Evolutionary conservation across 768 basidiomycete species (phyloP).

Genomic region (Tricholoma hemisulphureum): DNA sequence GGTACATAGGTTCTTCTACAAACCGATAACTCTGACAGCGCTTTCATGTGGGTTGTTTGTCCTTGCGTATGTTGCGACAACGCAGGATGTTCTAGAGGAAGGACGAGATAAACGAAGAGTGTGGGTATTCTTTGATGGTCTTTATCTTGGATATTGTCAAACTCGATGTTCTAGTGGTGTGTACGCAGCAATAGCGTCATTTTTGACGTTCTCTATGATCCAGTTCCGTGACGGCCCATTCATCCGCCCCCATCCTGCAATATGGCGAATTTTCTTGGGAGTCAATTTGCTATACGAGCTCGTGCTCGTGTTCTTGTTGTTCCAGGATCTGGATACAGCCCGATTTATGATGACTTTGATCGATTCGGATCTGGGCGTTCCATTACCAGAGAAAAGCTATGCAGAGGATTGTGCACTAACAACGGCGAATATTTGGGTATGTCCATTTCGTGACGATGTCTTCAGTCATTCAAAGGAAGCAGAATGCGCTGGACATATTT

Average conservation of each 20-base stretch:
- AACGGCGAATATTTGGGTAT: conserved; percentile 63
- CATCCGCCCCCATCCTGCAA: conserved; percentile 83
- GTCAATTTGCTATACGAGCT: conserved; percentile 84
- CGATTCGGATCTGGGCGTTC: conserved; percentile 68
- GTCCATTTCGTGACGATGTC: conserved; percentile 12
- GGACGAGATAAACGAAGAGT: conserved; percentile 78
- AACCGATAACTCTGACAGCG: conserved; percentile 76
- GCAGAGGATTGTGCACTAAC: conserved; percentile 78
- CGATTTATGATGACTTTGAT: conserved; percentile 75
- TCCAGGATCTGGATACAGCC: conserved; percentile 80
- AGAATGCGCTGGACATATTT: conserved; percentile 85
- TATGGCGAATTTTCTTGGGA: conserved; percentile 79
- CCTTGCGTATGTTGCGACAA: conserved; percentile 79
- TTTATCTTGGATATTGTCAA: conserved; percentile 5
- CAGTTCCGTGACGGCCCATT: conserved; percentile 91
- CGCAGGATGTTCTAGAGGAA: conserved; percentile 82
- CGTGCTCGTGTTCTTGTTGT: conserved; percentile 78
- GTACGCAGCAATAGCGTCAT: conserved; percentile 72
- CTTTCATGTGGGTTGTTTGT: conserved; percentile 63
- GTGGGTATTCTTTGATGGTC: conserved; percentile 44
- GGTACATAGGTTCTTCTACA: conserved; percentile 76
- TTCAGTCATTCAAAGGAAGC: conserved; percentile 5
- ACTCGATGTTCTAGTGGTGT: conserved; percentile 51
- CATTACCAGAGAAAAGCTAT: conserved; percentile 83
- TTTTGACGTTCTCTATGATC: conserved; percentile 79